phyloP scores from a whole-genome alignment of 257 asterid species.

The Capsicum rhomboideum region DNA sequence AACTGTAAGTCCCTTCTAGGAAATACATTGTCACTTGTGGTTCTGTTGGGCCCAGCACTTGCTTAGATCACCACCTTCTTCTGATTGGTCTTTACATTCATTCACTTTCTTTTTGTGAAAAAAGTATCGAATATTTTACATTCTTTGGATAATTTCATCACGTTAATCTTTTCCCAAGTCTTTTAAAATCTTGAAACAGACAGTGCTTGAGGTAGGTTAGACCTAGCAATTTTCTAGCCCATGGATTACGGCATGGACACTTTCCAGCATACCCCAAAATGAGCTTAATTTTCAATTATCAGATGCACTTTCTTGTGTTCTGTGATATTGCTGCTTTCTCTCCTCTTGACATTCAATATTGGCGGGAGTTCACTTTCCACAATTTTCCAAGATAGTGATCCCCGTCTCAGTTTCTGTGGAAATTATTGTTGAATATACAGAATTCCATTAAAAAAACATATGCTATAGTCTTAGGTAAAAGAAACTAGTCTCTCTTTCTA shows the following conservation, averaged over 20 bases:
- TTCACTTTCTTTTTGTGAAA: background rate
- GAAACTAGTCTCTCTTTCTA: background rate
- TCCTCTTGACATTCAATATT: background rate
- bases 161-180: background rate
- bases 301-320: background rate
- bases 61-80: background rate
- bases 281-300: background rate
- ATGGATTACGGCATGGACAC: background rate
- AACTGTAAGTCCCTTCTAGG: background rate
- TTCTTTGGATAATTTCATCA: background rate
- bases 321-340: background rate
- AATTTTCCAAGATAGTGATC: background rate
- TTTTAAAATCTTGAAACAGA: background rate
- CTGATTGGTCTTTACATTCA: background rate
- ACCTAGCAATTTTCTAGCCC: background rate
- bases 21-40: background rate
- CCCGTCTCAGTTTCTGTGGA: background rate
- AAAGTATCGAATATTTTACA: background rate
- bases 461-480: background rate
- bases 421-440: background rate
- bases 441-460: background rate
- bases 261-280: background rate
- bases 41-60: background rate
- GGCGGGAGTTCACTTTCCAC: background rate
- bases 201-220: slow-evolving; percentile 2